A percentile compares a stretch with the other conserved stretches of the same genome.
These are phyloP conservation scores for Plasmopara halstedii DNA, from an alignment of 352 stramenopile species.

Conservation along the genomic window DNA sequence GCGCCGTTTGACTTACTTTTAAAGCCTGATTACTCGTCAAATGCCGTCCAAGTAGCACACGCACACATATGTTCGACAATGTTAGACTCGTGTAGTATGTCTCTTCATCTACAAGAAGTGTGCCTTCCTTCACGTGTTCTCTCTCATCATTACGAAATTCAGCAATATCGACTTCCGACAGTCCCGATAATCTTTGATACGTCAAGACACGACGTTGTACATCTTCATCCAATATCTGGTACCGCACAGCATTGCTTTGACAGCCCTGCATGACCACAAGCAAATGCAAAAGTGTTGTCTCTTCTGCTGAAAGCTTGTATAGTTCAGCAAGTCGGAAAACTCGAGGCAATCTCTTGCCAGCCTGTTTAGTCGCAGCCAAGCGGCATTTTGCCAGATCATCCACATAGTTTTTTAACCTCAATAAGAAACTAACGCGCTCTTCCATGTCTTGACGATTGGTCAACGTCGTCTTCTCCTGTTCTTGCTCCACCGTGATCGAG, in stretches of 20 bases:
- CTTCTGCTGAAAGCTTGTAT: slow-evolving; percentile 65
- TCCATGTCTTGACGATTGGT: slow-evolving; percentile 72
- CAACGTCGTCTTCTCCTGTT: slow-evolving; percentile 39
- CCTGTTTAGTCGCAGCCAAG: slow-evolving; percentile 32
- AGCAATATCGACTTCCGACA: slow-evolving; percentile 83
- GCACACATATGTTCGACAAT: slow-evolving; percentile 76
- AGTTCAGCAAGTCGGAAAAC: slow-evolving; percentile 68
- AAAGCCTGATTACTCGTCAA: slow-evolving; percentile 77
- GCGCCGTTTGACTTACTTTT: slow-evolving; percentile 79
- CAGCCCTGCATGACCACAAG: slow-evolving; percentile 78
- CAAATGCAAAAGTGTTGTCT: slow-evolving; percentile 74
- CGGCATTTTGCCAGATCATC: slow-evolving; percentile 43
- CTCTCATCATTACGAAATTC: slow-evolving; percentile 82
- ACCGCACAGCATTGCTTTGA: slow-evolving; percentile 78
- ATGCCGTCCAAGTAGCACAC: slow-evolving; percentile 62
- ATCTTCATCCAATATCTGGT: slow-evolving; percentile 81
- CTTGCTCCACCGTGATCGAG: slow-evolving; percentile 33
- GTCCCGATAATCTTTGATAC: slow-evolving; percentile 63
- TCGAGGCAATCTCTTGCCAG: slow-evolving; percentile 34
- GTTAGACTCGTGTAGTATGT: slow-evolving; percentile 72
- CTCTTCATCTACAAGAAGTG: slow-evolving; percentile 73
- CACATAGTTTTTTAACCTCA: slow-evolving; percentile 52
- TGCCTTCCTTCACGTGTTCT: slow-evolving; percentile 84
- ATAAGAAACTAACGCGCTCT: slow-evolving; percentile 64
- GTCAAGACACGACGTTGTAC: slow-evolving; percentile 61